Evolutionary conservation across 2,329 filamentous ascomycete genomes (phyloP).

Genomic region (Aspergillus tanneri): DNA sequence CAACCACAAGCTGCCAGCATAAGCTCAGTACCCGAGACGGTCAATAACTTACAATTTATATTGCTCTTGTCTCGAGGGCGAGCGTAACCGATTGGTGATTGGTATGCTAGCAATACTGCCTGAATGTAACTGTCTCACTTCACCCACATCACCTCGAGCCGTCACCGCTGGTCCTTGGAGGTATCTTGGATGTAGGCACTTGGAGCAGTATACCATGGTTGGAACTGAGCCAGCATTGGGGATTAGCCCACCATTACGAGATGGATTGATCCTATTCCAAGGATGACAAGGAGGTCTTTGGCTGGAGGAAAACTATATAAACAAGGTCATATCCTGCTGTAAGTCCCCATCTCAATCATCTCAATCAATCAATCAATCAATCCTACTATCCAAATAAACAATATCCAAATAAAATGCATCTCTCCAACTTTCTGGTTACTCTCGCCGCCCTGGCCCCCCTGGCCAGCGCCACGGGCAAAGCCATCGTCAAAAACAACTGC

Average conservation of each 20-base stretch:
- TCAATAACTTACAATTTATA: background rate
- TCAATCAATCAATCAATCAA: background rate
- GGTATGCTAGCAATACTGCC: background rate
- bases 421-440: slow-evolving; percentile 31
- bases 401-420: slow-evolving; percentile 32
- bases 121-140: slow-evolving; percentile 23
- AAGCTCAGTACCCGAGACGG: background rate
- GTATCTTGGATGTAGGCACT: background rate
- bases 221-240: too few species aligned
- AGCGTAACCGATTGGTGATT: background rate
- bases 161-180: background rate
- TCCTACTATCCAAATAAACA: background rate
- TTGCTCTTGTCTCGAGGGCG: background rate
- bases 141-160: background rate
- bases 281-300: too few species aligned
- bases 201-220: background rate
- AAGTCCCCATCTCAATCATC: background rate
- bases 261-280: too few species aligned
- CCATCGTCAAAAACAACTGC: slow-evolving; percentile 43
- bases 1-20: slow-evolving; percentile 13
- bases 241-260: background rate
- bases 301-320: background rate
- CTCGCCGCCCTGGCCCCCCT: slow-evolving; percentile 35
- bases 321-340: background rate
- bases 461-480: slow-evolving; percentile 37